Percentiles rank a stretch among this genome's conserved stretches.
Evolutionary conservation across 2,329 filamentous ascomycete species (phyloP).

Genomic region (Trematosphaeria pertusa): DNA sequence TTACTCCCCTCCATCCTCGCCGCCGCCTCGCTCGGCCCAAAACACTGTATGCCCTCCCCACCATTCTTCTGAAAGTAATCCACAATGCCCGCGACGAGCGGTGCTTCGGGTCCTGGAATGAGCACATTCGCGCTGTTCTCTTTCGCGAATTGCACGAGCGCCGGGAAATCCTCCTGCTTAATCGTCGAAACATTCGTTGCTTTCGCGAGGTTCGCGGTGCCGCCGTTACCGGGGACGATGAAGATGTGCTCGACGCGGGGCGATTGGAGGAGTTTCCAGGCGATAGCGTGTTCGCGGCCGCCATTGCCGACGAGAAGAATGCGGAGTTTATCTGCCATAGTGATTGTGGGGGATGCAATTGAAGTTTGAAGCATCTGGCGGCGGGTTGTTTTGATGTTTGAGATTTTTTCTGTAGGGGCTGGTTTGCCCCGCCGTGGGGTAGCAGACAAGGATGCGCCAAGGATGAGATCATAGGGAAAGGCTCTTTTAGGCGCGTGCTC

Average conservation of each 20-base stretch:
- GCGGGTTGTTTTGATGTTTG: not conserved
- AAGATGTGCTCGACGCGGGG: conserved; percentile 76
- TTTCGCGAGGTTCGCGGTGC: conserved; percentile 71
- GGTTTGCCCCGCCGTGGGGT: conserved; percentile 8
- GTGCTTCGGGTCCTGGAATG: conserved; percentile 89
- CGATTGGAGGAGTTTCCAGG: conserved; percentile 92
- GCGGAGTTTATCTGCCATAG: conserved; percentile 38
- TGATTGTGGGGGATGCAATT: not conserved
- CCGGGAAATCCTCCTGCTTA: conserved; percentile 77
- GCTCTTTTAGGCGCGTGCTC: not conserved
- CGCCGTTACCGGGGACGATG: conserved; percentile 80
- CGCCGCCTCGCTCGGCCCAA: conserved; percentile 84
- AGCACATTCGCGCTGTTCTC: conserved; percentile 79
- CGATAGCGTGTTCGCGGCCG: conserved; percentile 90
- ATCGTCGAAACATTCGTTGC: conserved; percentile 71
- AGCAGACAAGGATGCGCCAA: not conserved
- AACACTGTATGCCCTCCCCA: conserved; percentile 69
- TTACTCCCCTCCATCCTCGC: conserved; percentile 96
- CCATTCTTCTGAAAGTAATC: conserved; percentile 74
- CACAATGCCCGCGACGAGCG: conserved; percentile 90
- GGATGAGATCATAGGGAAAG: conserved; percentile 4
- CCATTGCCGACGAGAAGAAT: conserved; percentile 91
- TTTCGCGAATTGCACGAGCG: conserved; percentile 76
- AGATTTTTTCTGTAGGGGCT: conserved; percentile 6
- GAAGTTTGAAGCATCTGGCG: not conserved